Evolutionary conservation across 2,329 filamentous ascomycete genomes (phyloP), one percentile per base, ranked within the genome.

Genomic region (Colletotrichum noveboracense): DNA sequence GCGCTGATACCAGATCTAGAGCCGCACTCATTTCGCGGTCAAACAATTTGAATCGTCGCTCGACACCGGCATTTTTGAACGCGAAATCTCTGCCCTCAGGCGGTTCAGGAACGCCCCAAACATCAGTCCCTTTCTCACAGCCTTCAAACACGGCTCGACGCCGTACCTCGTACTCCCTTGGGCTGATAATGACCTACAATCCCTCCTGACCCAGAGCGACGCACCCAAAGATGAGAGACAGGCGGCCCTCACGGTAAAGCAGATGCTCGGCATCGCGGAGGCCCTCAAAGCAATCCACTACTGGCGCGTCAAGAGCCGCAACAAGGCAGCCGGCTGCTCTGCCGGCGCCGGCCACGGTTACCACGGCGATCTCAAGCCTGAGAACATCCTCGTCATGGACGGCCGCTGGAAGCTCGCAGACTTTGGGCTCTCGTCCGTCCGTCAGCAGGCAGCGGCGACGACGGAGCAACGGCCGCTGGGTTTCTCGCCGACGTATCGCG

Each of bases 191-290:
- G 68, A 71, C 3, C 68, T 71, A 5, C 68, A 71, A 2, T 64
- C 68, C 30, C 55, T 71, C 43, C 4, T 7, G 58, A 3, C 18
- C 7, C 61, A 28, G 4, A n/a, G 14, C 34, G 68, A 65, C n/a
- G 13, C 16, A 5, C 52, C 68, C 6, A 21, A 30, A 5, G 67
- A 24, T 8, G 36, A 36, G 18, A 26, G 14, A 0, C 34, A 61
- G 2, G 6, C 26, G 7, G 6, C 9, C 1, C 56, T 65, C 5
- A 56, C 68, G 0, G 21, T 24, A 2, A 65, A 71, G 60, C 68
- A 71, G 30, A 71, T 71, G 68, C 28, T 71, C 12, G 68, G 68
- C n/a, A 9, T 71, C 16, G 68, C 68, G 12, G 38, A 71, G 43
- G 58, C 68, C 0, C 52, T 71, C 21, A 71, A 71, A 8, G 68